Evolutionary conservation across 768 basidiomycete species (phyloP).

Genomic region (Auriscalpium microsporum): DNA sequence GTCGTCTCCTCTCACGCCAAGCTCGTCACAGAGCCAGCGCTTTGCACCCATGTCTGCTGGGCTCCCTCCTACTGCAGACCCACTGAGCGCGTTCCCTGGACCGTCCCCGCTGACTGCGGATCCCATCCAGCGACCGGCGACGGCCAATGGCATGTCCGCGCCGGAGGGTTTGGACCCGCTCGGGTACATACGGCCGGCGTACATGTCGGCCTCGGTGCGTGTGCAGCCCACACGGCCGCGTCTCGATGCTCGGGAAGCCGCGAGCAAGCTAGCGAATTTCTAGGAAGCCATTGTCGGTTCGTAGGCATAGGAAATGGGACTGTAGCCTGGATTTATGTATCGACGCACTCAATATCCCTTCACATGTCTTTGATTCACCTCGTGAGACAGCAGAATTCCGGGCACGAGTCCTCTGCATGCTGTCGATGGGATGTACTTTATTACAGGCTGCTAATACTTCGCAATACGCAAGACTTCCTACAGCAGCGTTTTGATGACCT

Average conservation of each 20-base stretch:
- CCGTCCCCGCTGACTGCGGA: conserved; percentile 1
- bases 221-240: conserved; percentile 63
- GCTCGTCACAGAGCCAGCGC: neutral
- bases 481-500: conserved; percentile 54
- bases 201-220: conserved; percentile 68
- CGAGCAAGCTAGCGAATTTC: conserved; percentile 85
- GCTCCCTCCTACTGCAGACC: conserved; percentile 7
- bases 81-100: conserved; percentile 10
- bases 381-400: neutral
- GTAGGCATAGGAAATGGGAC: conserved; percentile 1
- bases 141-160: conserved; percentile 9
- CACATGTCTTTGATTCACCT: neutral
- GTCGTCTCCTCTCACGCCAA: conserved; percentile 19
- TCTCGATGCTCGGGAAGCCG: conserved; percentile 79
- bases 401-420: neutral
- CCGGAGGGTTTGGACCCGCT: conserved; percentile 48
- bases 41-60: neutral
- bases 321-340: conserved; percentile 4
- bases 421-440: neutral
- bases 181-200: conserved; percentile 47
- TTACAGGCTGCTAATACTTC: neutral
- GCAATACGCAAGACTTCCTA: conserved; percentile 14
- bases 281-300: conserved; percentile 21
- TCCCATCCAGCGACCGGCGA: conserved; percentile 9
- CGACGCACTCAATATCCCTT: neutral